Percentiles rank a stretch among this genome's conserved stretches.
These are phyloP conservation scores for Bodo saltans DNA, from an alignment of 78 protist species.

Conservation along the genomic window DNA sequence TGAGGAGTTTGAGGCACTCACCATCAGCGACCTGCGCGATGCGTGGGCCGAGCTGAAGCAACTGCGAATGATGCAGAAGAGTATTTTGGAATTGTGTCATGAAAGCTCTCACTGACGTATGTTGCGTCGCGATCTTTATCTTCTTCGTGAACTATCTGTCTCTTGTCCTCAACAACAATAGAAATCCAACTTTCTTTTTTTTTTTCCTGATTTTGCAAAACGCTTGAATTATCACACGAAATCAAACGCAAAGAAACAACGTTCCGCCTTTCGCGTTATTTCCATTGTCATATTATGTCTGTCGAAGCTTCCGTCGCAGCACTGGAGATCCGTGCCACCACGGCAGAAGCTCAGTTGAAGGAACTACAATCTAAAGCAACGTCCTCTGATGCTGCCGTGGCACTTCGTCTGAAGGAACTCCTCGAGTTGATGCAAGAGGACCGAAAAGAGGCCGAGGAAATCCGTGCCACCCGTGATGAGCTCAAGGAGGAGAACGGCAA, in stretches of 20 bases:
- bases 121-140: too few species aligned
- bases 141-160: too few species aligned
- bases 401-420: background rate
- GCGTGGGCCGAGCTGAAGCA: too few species aligned
- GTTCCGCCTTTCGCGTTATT: background rate
- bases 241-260: background rate
- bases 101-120: too few species aligned
- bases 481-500: background rate
- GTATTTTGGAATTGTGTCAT: too few species aligned
- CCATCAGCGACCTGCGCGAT: too few species aligned
- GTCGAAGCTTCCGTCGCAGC: background rate
- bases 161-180: too few species aligned
- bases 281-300: background rate
- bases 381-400: background rate
- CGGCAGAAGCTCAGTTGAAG: background rate
- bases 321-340: background rate
- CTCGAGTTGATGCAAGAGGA: background rate
- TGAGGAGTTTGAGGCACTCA: too few species aligned
- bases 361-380: background rate
- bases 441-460: background rate
- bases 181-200: too few species aligned
- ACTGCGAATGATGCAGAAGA: too few species aligned
- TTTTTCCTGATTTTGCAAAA: too few species aligned
- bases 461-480: background rate
- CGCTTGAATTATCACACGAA: too few species aligned